Conservation (phyloP, 805 yeast species). For the Saturnispora saitoi region DNA sequence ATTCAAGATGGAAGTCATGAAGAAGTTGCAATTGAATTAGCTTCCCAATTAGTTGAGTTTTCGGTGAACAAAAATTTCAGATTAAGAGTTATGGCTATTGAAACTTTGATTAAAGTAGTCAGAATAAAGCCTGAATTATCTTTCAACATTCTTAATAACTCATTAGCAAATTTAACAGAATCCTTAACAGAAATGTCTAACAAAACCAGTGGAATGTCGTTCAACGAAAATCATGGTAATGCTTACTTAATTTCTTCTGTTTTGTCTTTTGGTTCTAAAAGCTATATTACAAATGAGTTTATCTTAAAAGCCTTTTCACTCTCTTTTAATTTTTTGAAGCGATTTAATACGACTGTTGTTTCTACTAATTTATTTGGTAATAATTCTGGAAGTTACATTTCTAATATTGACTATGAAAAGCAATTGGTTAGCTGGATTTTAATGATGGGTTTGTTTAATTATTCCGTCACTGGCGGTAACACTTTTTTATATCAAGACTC, state of each 20-base stretch:
- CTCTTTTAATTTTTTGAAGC: slow-evolving; percentile 24
- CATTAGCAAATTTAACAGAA: slow-evolving; percentile 28
- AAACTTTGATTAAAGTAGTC: slow-evolving; percentile 27
- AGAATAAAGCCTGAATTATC: slow-evolving; percentile 29
- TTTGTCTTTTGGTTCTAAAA: slow-evolving; percentile 24
- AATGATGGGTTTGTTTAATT: slow-evolving; percentile 54
- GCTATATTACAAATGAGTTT: slow-evolving; percentile 26
- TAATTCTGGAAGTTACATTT: slow-evolving; percentile 23
- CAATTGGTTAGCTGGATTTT: slow-evolving; percentile 52
- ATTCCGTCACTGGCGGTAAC: slow-evolving; percentile 25
- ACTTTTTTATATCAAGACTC: slow-evolving; percentile 39
- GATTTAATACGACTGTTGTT: slow-evolving; percentile 30
- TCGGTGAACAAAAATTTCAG: slow-evolving; percentile 32
- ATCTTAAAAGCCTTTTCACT: slow-evolving; percentile 25
- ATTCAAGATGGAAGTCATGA: slow-evolving; percentile 13
- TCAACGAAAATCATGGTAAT: slow-evolving; percentile 26
- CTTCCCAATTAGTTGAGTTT: slow-evolving; percentile 29
- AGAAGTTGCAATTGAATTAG: slow-evolving; percentile 26
- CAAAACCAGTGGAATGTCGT: slow-evolving; percentile 15
- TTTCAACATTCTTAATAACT: slow-evolving; percentile 26
- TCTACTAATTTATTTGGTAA: slow-evolving; percentile 27
- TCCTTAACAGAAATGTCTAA: slow-evolving; percentile 29
- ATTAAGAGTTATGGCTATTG: slow-evolving; percentile 35
- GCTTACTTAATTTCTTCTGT: slow-evolving; percentile 28
- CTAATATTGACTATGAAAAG: slow-evolving; percentile 28